Percentiles rank a stretch among this genome's conserved stretches.
phyloP scores from a whole-genome alignment of 352 stramenopile genomes.

The Pythium sp. region DNA sequence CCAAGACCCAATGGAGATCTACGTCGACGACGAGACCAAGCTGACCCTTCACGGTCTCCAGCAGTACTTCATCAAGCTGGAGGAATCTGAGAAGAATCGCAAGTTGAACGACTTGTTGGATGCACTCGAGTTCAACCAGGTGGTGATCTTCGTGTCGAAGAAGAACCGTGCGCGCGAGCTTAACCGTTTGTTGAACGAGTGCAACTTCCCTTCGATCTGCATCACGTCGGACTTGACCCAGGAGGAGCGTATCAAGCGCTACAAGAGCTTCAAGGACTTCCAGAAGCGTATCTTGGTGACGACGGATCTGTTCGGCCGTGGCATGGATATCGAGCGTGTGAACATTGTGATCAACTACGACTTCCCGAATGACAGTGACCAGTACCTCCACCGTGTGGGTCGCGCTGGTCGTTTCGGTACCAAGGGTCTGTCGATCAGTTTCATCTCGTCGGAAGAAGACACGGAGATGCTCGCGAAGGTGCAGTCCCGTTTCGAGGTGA shows the following conservation, averaged over 20 bases:
- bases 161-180: slow-evolving; percentile 96
- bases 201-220: slow-evolving; percentile 99
- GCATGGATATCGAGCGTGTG: slow-evolving; percentile 99
- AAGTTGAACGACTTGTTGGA: slow-evolving; percentile 99
- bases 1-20: slow-evolving; percentile 99
- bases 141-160: slow-evolving; percentile 98
- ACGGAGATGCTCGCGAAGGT: slow-evolving; percentile 98
- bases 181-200: slow-evolving; percentile 98
- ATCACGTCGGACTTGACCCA: slow-evolving; percentile 98
- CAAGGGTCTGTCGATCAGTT: slow-evolving; percentile 99
- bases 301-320: slow-evolving; percentile 99
- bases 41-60: slow-evolving; percentile 99
- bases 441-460: slow-evolving; percentile 98
- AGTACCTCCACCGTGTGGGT: slow-evolving; percentile 99
- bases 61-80: slow-evolving; percentile 99
- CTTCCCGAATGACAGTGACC: slow-evolving; percentile 97
- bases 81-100: slow-evolving; percentile 99
- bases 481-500: slow-evolving; percentile 99
- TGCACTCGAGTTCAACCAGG: slow-evolving; percentile 99
- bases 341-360: slow-evolving; percentile 99
- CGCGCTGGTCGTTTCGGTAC: slow-evolving; percentile 99
- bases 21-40: slow-evolving; percentile 99
- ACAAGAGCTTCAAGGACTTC: slow-evolving; percentile 99
- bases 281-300: slow-evolving; percentile 99
- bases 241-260: slow-evolving; percentile 97